Evolutionary conservation across 2,329 filamentous ascomycete genomes (phyloP).

Genomic region (Pseudogymnoascus sp.): DNA sequence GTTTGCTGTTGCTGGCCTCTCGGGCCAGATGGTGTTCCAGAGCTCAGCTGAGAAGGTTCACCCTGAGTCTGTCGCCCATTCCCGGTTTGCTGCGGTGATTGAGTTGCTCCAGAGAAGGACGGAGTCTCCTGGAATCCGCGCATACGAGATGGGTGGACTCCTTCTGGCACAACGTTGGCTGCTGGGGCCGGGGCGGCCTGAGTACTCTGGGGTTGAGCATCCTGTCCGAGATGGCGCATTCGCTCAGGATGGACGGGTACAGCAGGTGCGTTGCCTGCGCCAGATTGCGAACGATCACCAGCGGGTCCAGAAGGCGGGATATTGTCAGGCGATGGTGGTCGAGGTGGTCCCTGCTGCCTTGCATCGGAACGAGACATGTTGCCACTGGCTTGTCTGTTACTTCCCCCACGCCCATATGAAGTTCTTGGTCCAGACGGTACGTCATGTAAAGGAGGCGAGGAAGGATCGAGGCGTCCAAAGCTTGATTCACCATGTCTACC

Average conservation of each 20-base stretch:
- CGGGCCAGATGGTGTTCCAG: slow-evolving; percentile 25
- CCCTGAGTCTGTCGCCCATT: background rate
- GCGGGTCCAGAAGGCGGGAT: slow-evolving; percentile 29
- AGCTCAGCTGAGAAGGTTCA: slow-evolving; percentile 22
- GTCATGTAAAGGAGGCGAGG: slow-evolving; percentile 35
- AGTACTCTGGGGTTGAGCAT: slow-evolving; percentile 26
- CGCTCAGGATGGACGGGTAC: slow-evolving; percentile 43
- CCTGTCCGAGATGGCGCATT: slow-evolving; percentile 37
- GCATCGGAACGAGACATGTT: slow-evolving; percentile 35
- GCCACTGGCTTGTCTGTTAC: slow-evolving; percentile 29
- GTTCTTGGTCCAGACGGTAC: slow-evolving; percentile 50
- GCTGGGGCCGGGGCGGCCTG: slow-evolving; percentile 26
- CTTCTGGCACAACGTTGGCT: slow-evolving; percentile 20
- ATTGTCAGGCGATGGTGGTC: slow-evolving; percentile 26
- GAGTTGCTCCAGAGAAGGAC: slow-evolving; percentile 25
- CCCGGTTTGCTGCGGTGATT: slow-evolving; percentile 14
- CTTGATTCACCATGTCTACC: slow-evolving; percentile 48
- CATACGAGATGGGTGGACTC: slow-evolving; percentile 25
- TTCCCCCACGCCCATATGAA: slow-evolving; percentile 38
- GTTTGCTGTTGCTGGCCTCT: slow-evolving; percentile 23
- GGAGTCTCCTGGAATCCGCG: slow-evolving; percentile 19
- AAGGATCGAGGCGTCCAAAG: slow-evolving; percentile 53
- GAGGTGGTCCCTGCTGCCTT: slow-evolving; percentile 13
- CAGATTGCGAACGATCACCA: slow-evolving; percentile 18
- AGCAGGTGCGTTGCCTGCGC: slow-evolving; percentile 20